phyloP scores from a whole-genome alignment of 2,329 filamentous ascomycete genomes.

The Curvularia lunata region DNA sequence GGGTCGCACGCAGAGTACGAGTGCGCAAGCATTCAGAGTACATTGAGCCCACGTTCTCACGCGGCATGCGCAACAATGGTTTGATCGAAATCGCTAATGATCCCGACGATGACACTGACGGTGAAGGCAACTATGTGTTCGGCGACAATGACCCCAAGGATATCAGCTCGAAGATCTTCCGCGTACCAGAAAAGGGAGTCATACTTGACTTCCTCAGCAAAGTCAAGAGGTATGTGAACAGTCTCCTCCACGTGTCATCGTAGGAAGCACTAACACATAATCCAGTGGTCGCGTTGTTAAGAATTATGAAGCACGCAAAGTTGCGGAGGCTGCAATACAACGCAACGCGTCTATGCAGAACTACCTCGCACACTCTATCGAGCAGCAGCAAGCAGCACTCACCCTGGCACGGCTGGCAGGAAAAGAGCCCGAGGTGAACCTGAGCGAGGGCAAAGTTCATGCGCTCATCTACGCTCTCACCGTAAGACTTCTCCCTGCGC shows the following conservation, averaged over 20 bases:
- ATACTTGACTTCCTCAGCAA: constrained; percentile 67
- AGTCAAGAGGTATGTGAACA: constrained; percentile 54
- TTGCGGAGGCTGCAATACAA: constrained; percentile 23
- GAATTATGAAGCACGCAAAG: constrained; percentile 21
- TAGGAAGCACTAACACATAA: constrained; percentile 21
- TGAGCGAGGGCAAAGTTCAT: constrained; percentile 55
- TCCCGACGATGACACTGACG: constrained; percentile 51
- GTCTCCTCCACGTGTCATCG: constrained; percentile 9
- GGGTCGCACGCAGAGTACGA: constrained; percentile 53
- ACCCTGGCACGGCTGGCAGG: constrained; percentile 65
- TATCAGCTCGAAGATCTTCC: constrained; percentile 50
- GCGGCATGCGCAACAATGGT: constrained; percentile 65
- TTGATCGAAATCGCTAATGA: constrained; percentile 55
- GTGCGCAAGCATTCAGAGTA: constrained; percentile 58
- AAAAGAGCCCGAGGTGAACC: constrained; percentile 57
- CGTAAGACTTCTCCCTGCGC: constrained; percentile 57
- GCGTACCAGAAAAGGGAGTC: constrained; percentile 55
- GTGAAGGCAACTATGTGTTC: constrained; percentile 53
- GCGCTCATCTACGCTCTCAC: constrained; percentile 66
- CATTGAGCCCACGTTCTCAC: constrained; percentile 57
- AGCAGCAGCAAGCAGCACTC: constrained; percentile 70
- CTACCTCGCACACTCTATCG: constrained; percentile 50
- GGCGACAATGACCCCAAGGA: constrained; percentile 49
- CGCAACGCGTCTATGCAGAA: constrained; percentile 37
- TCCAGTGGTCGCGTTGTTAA: constrained; percentile 35